Evolutionary conservation across 2,329 filamentous ascomycete species (phyloP).

Genomic region (Fusarium sarcochroum): DNA sequence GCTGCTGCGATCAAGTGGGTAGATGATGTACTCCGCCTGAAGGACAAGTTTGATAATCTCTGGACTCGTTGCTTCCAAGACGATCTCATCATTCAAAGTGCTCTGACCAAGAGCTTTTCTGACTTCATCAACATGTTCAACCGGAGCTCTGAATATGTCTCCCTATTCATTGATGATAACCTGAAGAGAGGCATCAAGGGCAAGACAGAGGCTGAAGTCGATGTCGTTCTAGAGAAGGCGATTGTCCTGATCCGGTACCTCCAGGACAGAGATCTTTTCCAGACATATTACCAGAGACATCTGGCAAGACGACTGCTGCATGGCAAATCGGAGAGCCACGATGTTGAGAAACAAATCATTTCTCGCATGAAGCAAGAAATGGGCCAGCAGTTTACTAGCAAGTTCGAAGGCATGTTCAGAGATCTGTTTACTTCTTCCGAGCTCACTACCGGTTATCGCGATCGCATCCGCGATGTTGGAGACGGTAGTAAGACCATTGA

Average conservation of each 20-base stretch:
- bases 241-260: constrained; percentile 90
- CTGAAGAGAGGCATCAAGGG: constrained; percentile 94
- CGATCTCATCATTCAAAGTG: constrained; percentile 84
- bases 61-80: constrained; percentile 79
- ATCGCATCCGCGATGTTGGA: constrained; percentile 70
- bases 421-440: constrained; percentile 93
- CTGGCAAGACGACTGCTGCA: constrained; percentile 88
- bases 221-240: constrained; percentile 87
- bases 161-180: constrained; percentile 96
- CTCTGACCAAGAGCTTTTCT: constrained; percentile 87
- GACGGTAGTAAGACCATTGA: constrained; percentile 73
- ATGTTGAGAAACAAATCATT: constrained; percentile 96
- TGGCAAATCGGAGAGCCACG: constrained; percentile 89
- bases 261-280: constrained; percentile 93
- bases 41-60: constrained; percentile 89
- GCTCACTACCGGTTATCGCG: constrained; percentile 81
- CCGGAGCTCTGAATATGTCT: constrained; percentile 91
- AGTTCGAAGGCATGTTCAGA: constrained; percentile 97
- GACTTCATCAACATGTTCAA: constrained; percentile 94
- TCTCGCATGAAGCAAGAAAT: constrained; percentile 97
- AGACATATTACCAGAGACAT: constrained; percentile 98
- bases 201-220: constrained; percentile 90
- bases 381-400: constrained; percentile 92
- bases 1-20: constrained; percentile 94
- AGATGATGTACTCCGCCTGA: constrained; percentile 86